Evolutionary conservation across 352 stramenopile species (phyloP), one percentile per base, ranked within the genome.

Genomic region (Lagenidium sp.): DNA sequence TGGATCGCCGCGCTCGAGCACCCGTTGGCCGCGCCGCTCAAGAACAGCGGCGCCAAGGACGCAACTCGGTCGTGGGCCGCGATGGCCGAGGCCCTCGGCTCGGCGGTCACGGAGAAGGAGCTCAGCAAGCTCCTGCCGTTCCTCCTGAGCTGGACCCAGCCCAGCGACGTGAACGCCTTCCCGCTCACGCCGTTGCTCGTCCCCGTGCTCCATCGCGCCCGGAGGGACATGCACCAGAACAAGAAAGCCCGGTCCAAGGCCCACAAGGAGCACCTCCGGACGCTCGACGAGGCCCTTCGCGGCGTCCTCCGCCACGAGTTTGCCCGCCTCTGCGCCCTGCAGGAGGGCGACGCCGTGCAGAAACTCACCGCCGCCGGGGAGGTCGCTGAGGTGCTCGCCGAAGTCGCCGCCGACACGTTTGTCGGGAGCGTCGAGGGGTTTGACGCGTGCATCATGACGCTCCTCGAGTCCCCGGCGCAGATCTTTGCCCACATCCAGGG

Each of bases 271-370:
- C 53, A 85, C 16, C 49, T 61, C 3, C 20, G 41, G 12, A 61
- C 59, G 11, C 41, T 86, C 2, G 60, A 84, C 21, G 55, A 74
- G 34, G 66, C 62, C 0, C 68, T 87, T 30, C 59, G 70, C 6
- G 66, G 66, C 36, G 57, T 89, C 5, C 53, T 82, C 1, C 81
- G 84, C 47, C 71, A 78, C n/a, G 73, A 87, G 34, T 88, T 88
- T 34, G 60, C 58, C 3, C 44, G 49, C 78, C 15, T 86, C 57
- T 50, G 63, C 77, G 16, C 32, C 16, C 4, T 15, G 16, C 1
- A 22, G 28, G 6, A 60, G 54, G 3, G 51, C 66, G 26, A 46
- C 40, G n/a, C n/a, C n/a, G n/a, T n/a, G n/a, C n/a, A n/a, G n/a
- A n/a, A n/a, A n/a, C 31, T 35, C 53, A 20, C 50, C 39, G 31